Evolutionary conservation across 192 early-diverging fungal genomes (phyloP).

Genomic region (Coemansia sp.): DNA sequence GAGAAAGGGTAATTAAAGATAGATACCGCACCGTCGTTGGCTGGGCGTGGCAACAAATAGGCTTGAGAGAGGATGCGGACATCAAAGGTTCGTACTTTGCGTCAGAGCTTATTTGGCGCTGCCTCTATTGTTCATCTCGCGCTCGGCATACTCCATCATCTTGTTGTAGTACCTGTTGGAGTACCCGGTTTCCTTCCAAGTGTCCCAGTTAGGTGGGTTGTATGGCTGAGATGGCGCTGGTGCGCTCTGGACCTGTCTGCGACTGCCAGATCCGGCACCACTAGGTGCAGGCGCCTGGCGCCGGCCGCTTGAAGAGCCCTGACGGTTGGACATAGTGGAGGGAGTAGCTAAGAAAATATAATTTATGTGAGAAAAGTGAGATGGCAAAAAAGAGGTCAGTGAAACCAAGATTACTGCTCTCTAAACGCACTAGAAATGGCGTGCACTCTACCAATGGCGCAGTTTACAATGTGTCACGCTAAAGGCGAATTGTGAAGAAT

Average conservation of each 20-base stretch:
- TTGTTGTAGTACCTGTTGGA: not conserved
- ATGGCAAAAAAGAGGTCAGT: not conserved
- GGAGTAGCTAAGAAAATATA: not conserved
- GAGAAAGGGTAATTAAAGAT: not conserved
- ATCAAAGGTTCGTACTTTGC: not conserved
- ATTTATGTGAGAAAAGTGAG: not conserved
- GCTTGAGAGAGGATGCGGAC: no score
- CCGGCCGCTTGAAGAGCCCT: not conserved
- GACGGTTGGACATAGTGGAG: not conserved
- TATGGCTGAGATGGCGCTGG: not conserved
- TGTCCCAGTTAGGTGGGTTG: not conserved
- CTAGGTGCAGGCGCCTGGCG: not conserved
- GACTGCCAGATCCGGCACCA: not conserved
- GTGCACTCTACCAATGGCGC: no score
- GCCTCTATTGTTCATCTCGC: not conserved
- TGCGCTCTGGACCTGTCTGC: not conserved
- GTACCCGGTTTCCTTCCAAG: not conserved
- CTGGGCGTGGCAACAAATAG: not conserved
- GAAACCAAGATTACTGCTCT: not conserved
- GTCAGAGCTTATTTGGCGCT: not conserved
- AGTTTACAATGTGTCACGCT: no score
- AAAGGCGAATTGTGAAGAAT: no score
- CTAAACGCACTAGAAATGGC: not conserved
- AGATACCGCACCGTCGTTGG: not conserved
- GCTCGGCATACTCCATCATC: slow-evolving; percentile 7